Evolutionary conservation across 805 yeast genomes (phyloP).

Genomic region (Starmerella apis): DNA sequence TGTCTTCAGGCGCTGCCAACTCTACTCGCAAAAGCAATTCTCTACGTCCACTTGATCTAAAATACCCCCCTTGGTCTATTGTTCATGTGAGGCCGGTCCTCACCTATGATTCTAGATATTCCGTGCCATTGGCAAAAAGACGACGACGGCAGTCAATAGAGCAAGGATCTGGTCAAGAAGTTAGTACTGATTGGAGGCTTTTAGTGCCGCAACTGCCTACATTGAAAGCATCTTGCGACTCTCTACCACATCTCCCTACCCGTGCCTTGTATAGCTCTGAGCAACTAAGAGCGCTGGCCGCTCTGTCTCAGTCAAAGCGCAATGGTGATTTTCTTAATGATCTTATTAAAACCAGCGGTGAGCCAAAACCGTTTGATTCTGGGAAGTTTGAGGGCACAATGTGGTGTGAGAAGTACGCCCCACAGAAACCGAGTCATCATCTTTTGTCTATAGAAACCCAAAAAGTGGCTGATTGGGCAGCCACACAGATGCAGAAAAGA

Average conservation of each 20-base stretch:
- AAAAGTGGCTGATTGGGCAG: conserved; percentile 15
- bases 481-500: conserved; percentile 8
- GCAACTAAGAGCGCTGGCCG: conserved; percentile 3
- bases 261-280: background rate
- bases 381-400: conserved; percentile 26
- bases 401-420: conserved; percentile 29
- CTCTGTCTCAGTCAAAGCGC: background rate
- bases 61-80: conserved; percentile 4
- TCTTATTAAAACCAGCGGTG: background rate
- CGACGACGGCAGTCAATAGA: too few species aligned
- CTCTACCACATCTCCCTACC: background rate
- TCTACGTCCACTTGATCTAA: background rate
- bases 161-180: background rate
- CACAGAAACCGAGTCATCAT: conserved; percentile 10
- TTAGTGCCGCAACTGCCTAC: background rate
- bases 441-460: conserved; percentile 6
- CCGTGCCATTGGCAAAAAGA: background rate
- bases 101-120: background rate
- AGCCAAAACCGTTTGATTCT: conserved; percentile 23
- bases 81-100: conserved; percentile 10
- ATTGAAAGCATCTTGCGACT: too few species aligned
- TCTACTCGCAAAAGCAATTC: background rate
- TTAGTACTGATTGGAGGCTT: background rate
- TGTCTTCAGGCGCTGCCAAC: background rate
- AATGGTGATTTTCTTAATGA: background rate